Evolutionary conservation across 345 rosid species (phyloP).

Genomic region (Pelargonium nanum): DNA sequence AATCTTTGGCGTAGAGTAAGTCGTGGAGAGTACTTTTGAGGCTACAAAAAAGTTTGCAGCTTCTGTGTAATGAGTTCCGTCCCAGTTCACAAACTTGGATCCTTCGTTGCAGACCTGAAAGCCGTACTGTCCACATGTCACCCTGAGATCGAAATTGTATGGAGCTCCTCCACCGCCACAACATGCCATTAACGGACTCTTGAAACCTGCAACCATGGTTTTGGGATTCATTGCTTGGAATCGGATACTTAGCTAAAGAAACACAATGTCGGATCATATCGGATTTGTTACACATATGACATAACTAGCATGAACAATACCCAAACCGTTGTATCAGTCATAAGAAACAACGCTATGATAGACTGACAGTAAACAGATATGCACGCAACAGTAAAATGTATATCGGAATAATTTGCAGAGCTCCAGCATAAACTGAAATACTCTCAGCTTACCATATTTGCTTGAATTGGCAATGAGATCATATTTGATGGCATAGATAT

Average conservation of each 20-base stretch:
- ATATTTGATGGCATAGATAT: slow-evolving; percentile 57
- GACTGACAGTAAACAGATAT: not conserved
- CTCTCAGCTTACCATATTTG: slow-evolving; percentile 35
- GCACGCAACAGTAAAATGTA: not conserved
- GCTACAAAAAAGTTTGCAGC: slow-evolving; percentile 56
- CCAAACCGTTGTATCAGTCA: too few relatives aligned
- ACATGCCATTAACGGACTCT: slow-evolving; percentile 66
- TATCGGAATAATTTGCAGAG: not conserved
- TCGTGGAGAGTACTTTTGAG: slow-evolving; percentile 44
- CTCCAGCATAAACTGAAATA: not conserved
- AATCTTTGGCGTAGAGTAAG: slow-evolving; percentile 44
- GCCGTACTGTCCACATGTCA: slow-evolving; percentile 56
- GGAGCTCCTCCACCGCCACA: slow-evolving; percentile 89
- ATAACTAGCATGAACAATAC: too few relatives aligned
- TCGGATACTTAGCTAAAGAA: too few relatives aligned
- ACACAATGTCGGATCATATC: not conserved
- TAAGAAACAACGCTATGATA: too few relatives aligned
- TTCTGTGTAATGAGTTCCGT: slow-evolving; percentile 74
- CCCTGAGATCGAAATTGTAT: slow-evolving; percentile 51
- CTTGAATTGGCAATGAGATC: slow-evolving; percentile 58
- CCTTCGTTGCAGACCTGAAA: slow-evolving; percentile 36
- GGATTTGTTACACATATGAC: not conserved
- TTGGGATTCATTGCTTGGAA: too few relatives aligned
- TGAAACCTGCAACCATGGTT: slow-evolving; percentile 37
- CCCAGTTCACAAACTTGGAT: slow-evolving; percentile 51